Conservation (phyloP, 768 basidiomycete genomes). For the Boletellus emodensis region DNA sequence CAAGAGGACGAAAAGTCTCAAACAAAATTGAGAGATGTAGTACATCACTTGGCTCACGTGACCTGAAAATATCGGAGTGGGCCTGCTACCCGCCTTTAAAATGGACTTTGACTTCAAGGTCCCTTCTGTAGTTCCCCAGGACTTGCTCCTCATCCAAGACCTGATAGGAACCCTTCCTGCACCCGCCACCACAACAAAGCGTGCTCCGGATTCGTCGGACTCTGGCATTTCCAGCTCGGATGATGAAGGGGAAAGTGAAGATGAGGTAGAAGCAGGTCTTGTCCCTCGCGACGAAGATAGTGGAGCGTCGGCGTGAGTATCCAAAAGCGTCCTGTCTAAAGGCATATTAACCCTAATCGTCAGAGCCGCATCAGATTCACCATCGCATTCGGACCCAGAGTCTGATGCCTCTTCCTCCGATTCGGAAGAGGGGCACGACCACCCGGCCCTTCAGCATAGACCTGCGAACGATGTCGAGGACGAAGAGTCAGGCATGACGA, state of each 20-base stretch:
- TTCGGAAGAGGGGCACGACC: constrained; percentile 16
- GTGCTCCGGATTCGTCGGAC: constrained; percentile 3
- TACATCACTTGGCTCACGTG: constrained; percentile 18
- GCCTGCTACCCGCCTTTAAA: background rate
- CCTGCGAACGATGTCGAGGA: constrained; percentile 40
- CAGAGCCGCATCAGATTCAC: constrained; percentile 33
- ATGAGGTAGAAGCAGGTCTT: constrained; percentile 68
- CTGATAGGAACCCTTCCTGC: constrained; percentile 42
- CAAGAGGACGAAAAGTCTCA: background rate
- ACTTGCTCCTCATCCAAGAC: constrained; percentile 69
- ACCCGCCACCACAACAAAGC: background rate
- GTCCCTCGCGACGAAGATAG: constrained; percentile 41
- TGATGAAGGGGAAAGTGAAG: constrained; percentile 56
- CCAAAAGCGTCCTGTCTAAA: background rate
- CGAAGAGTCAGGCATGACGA: constrained; percentile 43
- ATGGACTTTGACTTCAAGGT: constrained; percentile 47
- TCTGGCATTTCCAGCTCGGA: constrained; percentile 50
- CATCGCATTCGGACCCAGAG: constrained; percentile 37
- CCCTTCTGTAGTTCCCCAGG: constrained; percentile 64
- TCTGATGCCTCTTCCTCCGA: constrained; percentile 19
- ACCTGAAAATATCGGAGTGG: constrained; percentile 3
- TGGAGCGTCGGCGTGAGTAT: constrained; percentile 20
- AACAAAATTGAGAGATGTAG: too few relatives aligned
- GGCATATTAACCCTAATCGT: constrained; percentile 18
- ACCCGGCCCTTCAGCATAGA: constrained; percentile 2